phyloP scores from a whole-genome alignment of 352 stramenopile genomes.

The Pythium periplocum region DNA sequence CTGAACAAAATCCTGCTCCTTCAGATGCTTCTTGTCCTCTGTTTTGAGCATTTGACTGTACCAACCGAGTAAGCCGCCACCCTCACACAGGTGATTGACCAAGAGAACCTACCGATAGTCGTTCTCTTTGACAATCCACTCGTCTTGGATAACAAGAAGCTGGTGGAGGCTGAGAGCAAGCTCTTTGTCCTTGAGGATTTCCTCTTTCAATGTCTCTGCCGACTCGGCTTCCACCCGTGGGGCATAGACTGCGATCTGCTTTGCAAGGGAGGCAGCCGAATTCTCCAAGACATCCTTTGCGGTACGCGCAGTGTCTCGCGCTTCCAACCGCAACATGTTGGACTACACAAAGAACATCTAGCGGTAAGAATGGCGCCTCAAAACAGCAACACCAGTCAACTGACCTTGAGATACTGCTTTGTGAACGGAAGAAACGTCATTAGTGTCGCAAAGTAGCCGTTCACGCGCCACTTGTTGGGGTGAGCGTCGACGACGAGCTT shows the following conservation, averaged over 20 bases:
- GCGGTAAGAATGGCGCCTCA: background rate
- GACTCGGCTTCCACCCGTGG: slow-evolving; percentile 24
- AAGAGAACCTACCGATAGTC: slow-evolving; percentile 50
- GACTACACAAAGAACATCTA: slow-evolving; percentile 29
- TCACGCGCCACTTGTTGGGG: slow-evolving; percentile 86
- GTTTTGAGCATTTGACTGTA: slow-evolving; percentile 84
- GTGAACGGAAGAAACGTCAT: slow-evolving; percentile 88
- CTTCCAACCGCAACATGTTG: slow-evolving; percentile 83
- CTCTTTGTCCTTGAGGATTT: slow-evolving; percentile 51
- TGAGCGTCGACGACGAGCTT: slow-evolving; percentile 76
- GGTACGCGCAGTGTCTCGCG: slow-evolving; percentile 49
- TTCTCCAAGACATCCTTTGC: slow-evolving; percentile 60
- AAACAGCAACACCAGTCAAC: background rate
- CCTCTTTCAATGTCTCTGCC: slow-evolving; percentile 51
- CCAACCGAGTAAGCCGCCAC: background rate
- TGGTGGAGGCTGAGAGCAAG: slow-evolving; percentile 45
- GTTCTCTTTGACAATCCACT: slow-evolving; percentile 84
- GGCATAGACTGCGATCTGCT: slow-evolving; percentile 34
- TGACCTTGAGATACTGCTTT: slow-evolving; percentile 82
- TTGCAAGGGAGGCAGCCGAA: slow-evolving; percentile 24
- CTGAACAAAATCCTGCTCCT: slow-evolving; percentile 59
- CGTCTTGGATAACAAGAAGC: slow-evolving; percentile 52
- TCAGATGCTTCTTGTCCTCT: slow-evolving; percentile 85
- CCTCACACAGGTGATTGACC: background rate
- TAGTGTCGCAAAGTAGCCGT: slow-evolving; percentile 83